A percentile compares a stretch with the other conserved stretches of the same genome.
Evolutionary conservation across 345 rosid species (phyloP).

Genomic region (Cardamine resedifolia): DNA sequence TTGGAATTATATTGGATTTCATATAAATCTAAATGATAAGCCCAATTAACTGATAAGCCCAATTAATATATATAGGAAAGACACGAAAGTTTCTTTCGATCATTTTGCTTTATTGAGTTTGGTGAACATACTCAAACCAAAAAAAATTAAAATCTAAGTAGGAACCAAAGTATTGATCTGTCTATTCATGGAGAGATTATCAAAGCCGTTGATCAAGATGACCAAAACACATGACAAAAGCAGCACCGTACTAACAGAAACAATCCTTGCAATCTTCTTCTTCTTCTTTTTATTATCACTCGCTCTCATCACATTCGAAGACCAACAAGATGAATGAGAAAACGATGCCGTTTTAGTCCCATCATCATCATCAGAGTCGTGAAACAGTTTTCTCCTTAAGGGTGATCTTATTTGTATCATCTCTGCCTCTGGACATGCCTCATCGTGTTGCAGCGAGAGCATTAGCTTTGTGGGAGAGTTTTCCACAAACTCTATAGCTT

Average conservation of each 20-base stretch:
- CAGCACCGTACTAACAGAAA: neutral
- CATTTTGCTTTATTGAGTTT: neutral
- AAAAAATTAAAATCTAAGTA: constrained; percentile 8
- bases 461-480: constrained; percentile 51
- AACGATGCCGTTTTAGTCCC: neutral
- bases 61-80: no score
- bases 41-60: neutral
- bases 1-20: neutral
- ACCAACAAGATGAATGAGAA: constrained; percentile 18
- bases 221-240: constrained; percentile 22
- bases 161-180: constrained; percentile 28
- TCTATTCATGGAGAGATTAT: neutral
- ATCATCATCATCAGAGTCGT: constrained; percentile 8
- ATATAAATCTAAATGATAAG: neutral
- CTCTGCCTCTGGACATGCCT: neutral
- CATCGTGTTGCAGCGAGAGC: constrained; percentile 50
- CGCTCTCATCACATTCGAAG: constrained; percentile 25
- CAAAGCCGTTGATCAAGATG: constrained; percentile 12
- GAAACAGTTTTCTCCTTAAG: constrained; percentile 29
- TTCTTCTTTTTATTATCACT: constrained; percentile 1
- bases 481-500: constrained; percentile 35
- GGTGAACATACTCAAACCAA: constrained; percentile 5
- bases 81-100: no score
- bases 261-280: neutral
- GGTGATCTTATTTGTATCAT: constrained; percentile 16